A percentile compares a stretch with the other conserved stretches of the same genome.
Conservation (phyloP, 2,329 filamentous ascomycete genomes). For the Aspergillus transmontanensis region DNA sequence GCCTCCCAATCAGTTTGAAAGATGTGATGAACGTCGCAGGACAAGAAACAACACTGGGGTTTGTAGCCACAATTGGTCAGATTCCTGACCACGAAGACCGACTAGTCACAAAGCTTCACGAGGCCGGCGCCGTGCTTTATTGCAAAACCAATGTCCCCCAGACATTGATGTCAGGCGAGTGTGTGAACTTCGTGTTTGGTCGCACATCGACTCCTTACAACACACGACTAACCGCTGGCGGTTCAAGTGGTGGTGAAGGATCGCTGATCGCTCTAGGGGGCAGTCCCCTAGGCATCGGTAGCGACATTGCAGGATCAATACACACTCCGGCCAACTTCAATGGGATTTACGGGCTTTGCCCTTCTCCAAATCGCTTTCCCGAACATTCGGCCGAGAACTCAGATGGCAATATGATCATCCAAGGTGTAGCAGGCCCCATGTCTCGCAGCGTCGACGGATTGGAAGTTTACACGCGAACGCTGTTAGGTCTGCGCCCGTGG, state of each 20-base stretch:
- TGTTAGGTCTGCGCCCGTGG: too few relatives aligned
- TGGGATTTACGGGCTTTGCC: constrained; percentile 24
- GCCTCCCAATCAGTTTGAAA: neutral
- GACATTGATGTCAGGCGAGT: neutral
- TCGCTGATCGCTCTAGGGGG: neutral
- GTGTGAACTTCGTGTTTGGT: neutral
- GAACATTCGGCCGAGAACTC: too few relatives aligned
- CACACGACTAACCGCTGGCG: neutral
- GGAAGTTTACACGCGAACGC: too few relatives aligned
- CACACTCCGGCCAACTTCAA: neutral
- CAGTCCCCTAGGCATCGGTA: neutral
- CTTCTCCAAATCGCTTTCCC: too few relatives aligned
- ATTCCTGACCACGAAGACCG: too few relatives aligned
- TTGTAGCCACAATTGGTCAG: neutral
- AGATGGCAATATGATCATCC: too few relatives aligned
- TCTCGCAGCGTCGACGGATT: too few relatives aligned
- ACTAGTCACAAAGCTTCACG: too few relatives aligned
- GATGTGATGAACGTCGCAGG: neutral
- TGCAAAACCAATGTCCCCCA: neutral
- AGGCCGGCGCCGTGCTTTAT: neutral
- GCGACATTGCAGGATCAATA: neutral
- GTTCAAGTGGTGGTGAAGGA: neutral
- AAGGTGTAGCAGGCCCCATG: too few relatives aligned
- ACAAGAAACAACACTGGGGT: neutral
- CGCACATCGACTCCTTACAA: neutral